Evolutionary conservation across 768 basidiomycete genomes (phyloP).

Genomic region (Candolleomyces eurysporus): DNA sequence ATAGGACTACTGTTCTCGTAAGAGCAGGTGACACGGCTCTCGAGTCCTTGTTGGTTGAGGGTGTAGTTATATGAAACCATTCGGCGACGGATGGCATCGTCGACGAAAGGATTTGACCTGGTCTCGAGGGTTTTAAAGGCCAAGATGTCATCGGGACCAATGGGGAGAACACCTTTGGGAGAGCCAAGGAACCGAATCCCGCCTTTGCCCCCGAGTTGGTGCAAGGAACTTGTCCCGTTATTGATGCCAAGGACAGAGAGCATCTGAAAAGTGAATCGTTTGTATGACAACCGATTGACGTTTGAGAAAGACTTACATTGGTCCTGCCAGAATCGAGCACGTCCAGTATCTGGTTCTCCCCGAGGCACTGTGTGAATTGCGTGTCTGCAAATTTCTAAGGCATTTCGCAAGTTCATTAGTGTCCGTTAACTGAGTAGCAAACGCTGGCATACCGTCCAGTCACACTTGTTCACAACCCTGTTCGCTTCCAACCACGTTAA

Average conservation of each 20-base stretch:
- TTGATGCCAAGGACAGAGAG: too few relatives aligned
- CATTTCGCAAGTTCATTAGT: too few relatives aligned
- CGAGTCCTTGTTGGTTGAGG: neutral
- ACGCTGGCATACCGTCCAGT: neutral
- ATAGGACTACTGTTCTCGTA: neutral
- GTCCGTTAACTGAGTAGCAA: too few relatives aligned
- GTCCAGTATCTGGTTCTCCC: neutral
- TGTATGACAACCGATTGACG: neutral
- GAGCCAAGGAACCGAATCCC: too few relatives aligned
- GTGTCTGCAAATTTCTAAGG: too few relatives aligned
- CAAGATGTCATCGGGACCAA: too few relatives aligned
- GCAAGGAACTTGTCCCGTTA: too few relatives aligned
- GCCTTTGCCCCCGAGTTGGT: too few relatives aligned
- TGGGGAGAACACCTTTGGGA: too few relatives aligned
- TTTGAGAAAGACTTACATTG: neutral
- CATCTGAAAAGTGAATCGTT: too few relatives aligned
- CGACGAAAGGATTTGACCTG: too few relatives aligned
- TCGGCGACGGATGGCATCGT: neutral
- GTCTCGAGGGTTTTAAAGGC: too few relatives aligned
- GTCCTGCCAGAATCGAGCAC: neutral
- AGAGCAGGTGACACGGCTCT: neutral
- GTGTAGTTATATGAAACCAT: neutral
- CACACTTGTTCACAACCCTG: neutral
- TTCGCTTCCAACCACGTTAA: neutral
- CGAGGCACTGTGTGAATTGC: neutral